Conservation (phyloP, 495 filamentous ascomycete genomes). For the Neurospora sp. region DNA sequence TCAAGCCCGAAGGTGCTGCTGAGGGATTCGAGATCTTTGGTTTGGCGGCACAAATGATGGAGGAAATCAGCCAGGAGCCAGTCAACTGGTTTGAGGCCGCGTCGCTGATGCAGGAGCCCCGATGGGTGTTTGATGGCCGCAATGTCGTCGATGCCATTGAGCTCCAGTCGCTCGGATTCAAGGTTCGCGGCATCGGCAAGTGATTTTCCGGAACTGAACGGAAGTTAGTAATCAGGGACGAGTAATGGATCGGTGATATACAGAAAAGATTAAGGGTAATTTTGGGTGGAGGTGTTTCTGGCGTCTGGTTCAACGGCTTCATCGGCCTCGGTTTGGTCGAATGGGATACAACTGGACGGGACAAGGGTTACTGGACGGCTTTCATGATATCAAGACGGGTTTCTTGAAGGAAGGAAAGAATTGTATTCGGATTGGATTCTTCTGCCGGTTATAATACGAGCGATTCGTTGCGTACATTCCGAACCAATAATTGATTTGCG, state of each 20-base stretch:
- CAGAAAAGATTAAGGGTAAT: background rate
- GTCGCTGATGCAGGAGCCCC: constrained; percentile 52
- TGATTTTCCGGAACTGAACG: background rate
- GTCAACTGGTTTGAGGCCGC: constrained; percentile 46
- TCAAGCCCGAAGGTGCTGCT: constrained; percentile 18
- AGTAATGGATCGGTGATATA: background rate
- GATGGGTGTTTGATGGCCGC: constrained; percentile 63
- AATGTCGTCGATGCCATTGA: constrained; percentile 18
- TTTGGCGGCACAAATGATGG: constrained; percentile 43
- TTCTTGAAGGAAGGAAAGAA: background rate
- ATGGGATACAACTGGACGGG: background rate
- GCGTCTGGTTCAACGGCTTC: background rate
- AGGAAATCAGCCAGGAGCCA: constrained; percentile 23
- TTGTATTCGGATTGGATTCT: background rate
- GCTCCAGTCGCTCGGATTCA: constrained; percentile 19
- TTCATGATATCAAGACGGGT: background rate
- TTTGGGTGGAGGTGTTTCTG: background rate
- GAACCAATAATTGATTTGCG: background rate
- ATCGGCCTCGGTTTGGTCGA: background rate
- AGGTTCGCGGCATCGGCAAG: constrained; percentile 19
- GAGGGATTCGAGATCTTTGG: constrained; percentile 41
- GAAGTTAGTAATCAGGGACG: background rate
- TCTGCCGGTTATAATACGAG: background rate
- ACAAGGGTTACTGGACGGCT: background rate
- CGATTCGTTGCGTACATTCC: background rate